Evolutionary conservation across 257 asterid species (phyloP).

Genomic region (Nicotiana tabacum): DNA sequence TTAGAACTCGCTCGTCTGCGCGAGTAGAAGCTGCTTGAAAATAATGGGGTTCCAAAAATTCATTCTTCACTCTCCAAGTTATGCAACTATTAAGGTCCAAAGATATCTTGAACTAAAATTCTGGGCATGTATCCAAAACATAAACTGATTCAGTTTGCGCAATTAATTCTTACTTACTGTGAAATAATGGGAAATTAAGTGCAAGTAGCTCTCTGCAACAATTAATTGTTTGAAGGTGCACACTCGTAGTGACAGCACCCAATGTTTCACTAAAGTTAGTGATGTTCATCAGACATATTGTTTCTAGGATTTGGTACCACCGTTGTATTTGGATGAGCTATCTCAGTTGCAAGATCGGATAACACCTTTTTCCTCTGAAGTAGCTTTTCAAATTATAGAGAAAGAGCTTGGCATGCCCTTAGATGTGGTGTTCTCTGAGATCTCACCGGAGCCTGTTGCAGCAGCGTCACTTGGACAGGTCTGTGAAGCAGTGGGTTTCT

Average conservation of each 20-base stretch:
- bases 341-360: constrained; percentile 90
- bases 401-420: constrained; percentile 79
- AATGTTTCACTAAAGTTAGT: neutral
- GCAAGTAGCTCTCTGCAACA: neutral
- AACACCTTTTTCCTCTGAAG: constrained; percentile 77
- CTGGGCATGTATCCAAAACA: neutral
- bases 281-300: neutral
- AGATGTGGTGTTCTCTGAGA: constrained; percentile 78
- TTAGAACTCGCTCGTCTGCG: neutral
- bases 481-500: constrained; percentile 4
- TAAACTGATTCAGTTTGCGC: neutral
- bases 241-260: neutral
- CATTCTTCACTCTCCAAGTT: neutral
- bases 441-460: constrained; percentile 93
- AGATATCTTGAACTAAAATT: neutral
- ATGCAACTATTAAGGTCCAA: neutral
- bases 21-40: neutral
- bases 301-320: constrained; percentile 85
- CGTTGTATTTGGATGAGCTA: constrained; percentile 90
- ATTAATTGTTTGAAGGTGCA: neutral
- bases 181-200: neutral
- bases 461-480: constrained; percentile 99
- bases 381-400: constrained; percentile 82
- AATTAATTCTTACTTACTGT: neutral
- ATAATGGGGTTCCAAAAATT: neutral